Percentiles rank a stretch among this genome's conserved stretches.
These are phyloP conservation scores for Tieghemostelium lacteum DNA, from an alignment of 78 protist genomes.

Conservation along the genomic window DNA sequence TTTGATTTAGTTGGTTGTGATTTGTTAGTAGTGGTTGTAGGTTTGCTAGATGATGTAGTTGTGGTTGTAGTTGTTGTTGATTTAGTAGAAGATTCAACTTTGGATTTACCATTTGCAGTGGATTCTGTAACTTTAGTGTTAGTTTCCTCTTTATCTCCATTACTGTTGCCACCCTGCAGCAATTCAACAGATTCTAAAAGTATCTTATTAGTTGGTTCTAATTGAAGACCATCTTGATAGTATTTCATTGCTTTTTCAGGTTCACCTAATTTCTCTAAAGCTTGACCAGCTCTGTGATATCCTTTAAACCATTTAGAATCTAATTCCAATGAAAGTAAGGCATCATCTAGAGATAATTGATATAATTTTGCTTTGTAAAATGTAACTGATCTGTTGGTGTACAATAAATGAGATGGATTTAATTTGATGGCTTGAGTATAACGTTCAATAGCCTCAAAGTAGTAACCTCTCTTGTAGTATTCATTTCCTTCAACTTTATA, in stretches of 20 bases:
- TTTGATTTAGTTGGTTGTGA: not conserved
- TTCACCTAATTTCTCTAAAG: slow-evolving; percentile 22
- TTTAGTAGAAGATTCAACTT: not conserved
- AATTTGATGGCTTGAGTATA: slow-evolving; percentile 39
- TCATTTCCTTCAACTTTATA: slow-evolving; percentile 74
- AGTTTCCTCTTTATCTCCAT: not conserved
- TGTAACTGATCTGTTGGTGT: slow-evolving; percentile 49
- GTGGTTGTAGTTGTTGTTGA: not conserved
- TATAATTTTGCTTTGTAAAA: slow-evolving; percentile 22
- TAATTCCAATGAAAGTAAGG: slow-evolving; percentile 13
- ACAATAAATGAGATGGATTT: slow-evolving; percentile 70
- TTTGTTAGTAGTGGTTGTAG: not conserved
- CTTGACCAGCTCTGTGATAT: slow-evolving; percentile 47
- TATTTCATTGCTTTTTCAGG: slow-evolving; percentile 21
- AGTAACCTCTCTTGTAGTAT: slow-evolving; percentile 32
- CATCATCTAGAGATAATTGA: slow-evolving; percentile 51
- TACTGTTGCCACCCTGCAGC: not conserved
- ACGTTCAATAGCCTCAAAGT: slow-evolving; percentile 49
- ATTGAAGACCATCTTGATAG: slow-evolving; percentile 24
- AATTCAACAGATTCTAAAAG: not conserved
- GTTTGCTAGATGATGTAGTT: not conserved
- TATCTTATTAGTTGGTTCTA: slow-evolving; percentile 13
- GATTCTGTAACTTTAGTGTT: not conserved
- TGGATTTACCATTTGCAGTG: not conserved
- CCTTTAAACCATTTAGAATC: slow-evolving; percentile 53